Base-by-base conservation (phyloP, 768 basidiomycete species). In the Hydnum rufescens region DNA sequence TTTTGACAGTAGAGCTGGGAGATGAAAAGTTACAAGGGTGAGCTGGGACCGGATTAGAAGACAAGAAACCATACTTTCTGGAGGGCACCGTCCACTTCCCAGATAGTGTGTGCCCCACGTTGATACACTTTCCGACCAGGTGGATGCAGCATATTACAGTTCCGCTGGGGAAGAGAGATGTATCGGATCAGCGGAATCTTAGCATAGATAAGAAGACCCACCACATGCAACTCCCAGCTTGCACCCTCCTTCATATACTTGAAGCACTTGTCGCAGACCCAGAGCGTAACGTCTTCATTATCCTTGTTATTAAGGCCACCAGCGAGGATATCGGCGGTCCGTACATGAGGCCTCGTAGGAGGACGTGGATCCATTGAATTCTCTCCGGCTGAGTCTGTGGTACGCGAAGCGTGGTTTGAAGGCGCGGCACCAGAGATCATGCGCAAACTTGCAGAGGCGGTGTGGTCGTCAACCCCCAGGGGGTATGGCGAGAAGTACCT, bases 401-500 rank as follows among this genome's bases (percentile, higher is more conserved):
- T n/a, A n/a, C n/a, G n/a, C n/a, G n/a, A n/a, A n/a, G n/a, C n/a
- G n/a, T n/a, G n/a, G n/a, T n/a, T n/a, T n/a, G n/a, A n/a, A n/a
- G n/a, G n/a, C 26, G 44, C 25, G 13, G 13, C 26, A 8, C 44
- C 44, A 47, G 8, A 16, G 26, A 47, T 13, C 44, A 47, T 26
- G 13, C 26, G 13, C 44, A 47, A 8, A 47, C 13, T 28, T 1
- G 44, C 8, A 26, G 44, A 16, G 1, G 44, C 13, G 26, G 44
- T 13, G 8, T 42, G 30, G 51, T 29, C 62, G 55, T 87, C 83
- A 4, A 70, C 84, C 19, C 71, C 70, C 25, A 82, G 65, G 16
- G 90, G 89, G 63, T 92, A 93, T 1, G 90, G 90, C 2, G 90
- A 95, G 63, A 83, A 89, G 66, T 92, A 92, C 85, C 89, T 90